A percentile compares a stretch with the other conserved stretches of the same genome.
Evolutionary conservation across 352 stramenopile genomes (phyloP).

Genomic region (Phytophthora ohioensis): DNA sequence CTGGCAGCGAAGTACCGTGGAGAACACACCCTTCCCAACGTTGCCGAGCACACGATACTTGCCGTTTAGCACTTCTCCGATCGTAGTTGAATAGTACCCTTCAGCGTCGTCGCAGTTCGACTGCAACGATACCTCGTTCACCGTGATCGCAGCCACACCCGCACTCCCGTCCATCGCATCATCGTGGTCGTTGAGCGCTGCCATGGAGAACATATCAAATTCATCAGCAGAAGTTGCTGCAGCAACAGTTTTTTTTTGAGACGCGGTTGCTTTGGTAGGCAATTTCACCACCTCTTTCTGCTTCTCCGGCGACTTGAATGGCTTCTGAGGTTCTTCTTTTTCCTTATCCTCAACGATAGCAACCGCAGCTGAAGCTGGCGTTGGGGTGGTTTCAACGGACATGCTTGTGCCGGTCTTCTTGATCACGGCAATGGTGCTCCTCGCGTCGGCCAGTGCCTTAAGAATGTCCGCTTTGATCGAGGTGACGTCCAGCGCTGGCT

Average conservation of each 20-base stretch:
- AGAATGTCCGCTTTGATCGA: slow-evolving; percentile 86
- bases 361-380: slow-evolving; percentile 1
- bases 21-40: slow-evolving; percentile 98
- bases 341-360: background rate
- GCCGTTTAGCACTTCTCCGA: slow-evolving; percentile 94
- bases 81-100: slow-evolving; percentile 97
- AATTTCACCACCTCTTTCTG: slow-evolving; percentile 13
- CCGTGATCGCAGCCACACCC: slow-evolving; percentile 44
- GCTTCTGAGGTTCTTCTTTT: background rate
- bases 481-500: slow-evolving; percentile 62
- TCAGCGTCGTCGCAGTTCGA: slow-evolving; percentile 97
- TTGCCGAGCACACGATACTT: slow-evolving; percentile 95
- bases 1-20: slow-evolving; percentile 96
- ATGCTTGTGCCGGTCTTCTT: slow-evolving; percentile 46
- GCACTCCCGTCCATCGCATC: slow-evolving; percentile 41
- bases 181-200: slow-evolving; percentile 70
- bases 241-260: slow-evolving; percentile 22
- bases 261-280: slow-evolving; percentile 6
- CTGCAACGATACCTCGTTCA: slow-evolving; percentile 57
- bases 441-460: slow-evolving; percentile 77
- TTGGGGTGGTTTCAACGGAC: slow-evolving; percentile 10
- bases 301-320: background rate
- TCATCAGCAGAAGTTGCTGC: slow-evolving; percentile 52
- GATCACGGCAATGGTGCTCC: slow-evolving; percentile 79
- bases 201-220: slow-evolving; percentile 91